Conservation (phyloP, 2,329 filamentous ascomycete species). For the Dryadomyces quercus-mongolicae region DNA sequence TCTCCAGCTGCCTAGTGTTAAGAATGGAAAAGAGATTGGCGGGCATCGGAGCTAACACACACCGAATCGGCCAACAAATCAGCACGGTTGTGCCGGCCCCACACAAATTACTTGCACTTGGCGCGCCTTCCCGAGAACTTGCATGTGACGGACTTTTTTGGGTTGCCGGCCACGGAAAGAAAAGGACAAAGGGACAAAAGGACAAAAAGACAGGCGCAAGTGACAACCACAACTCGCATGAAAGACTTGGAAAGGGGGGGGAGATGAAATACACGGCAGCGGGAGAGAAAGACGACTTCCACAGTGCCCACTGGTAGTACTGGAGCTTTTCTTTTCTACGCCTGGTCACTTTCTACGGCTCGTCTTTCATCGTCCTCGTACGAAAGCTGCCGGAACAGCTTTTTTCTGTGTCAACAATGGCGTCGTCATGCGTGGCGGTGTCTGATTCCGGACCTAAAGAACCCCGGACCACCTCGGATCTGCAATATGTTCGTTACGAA, state of each 20-base stretch:
- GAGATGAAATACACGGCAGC: not conserved
- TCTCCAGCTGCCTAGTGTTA: no score
- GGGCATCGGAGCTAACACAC: no score
- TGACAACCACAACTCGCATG: not conserved
- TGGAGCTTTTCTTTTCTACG: not conserved
- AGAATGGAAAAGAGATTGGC: no score
- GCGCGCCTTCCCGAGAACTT: not conserved
- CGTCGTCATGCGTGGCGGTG: not conserved
- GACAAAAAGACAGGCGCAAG: no score
- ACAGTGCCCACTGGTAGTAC: not conserved
- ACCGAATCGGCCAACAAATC: not conserved
- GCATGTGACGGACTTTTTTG: not conserved
- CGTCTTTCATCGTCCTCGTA: not conserved
- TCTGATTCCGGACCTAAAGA: not conserved
- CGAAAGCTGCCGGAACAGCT: not conserved
- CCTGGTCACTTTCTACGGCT: not conserved
- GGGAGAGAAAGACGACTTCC: not conserved
- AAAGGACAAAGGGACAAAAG: not conserved
- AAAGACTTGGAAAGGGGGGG: not conserved
- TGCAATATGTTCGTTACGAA: slow-evolving; percentile 50
- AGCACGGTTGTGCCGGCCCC: not conserved
- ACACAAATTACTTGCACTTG: not conserved
- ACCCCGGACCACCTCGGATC: slow-evolving; percentile 18
- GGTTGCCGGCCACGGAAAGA: not conserved
- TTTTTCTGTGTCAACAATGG: not conserved